A percentile compares a stretch with the other conserved stretches of the same genome.
phyloP scores from a whole-genome alignment of 169 alveolate genomes.

The Plasmodium billcollinsi region DNA sequence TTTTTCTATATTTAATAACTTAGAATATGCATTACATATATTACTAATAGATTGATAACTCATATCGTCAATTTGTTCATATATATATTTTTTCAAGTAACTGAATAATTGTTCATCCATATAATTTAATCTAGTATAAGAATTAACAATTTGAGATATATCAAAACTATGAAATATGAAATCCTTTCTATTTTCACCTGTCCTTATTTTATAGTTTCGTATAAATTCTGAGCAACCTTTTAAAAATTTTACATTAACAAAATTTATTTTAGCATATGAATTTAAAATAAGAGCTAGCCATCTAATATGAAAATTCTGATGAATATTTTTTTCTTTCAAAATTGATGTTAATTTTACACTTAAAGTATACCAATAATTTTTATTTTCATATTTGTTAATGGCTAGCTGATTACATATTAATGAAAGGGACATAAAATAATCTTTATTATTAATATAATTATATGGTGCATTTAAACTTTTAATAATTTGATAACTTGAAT shows the following conservation, averaged over 20 bases:
- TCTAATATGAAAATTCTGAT: constrained; percentile 16
- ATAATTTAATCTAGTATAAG: constrained; percentile 34
- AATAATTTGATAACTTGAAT: constrained; percentile 41
- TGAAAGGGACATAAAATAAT: constrained; percentile 58
- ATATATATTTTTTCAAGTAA: constrained; percentile 13
- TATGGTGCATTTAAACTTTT: constrained; percentile 21
- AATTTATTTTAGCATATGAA: constrained; percentile 39
- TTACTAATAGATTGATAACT: constrained; percentile 59
- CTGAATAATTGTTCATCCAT: constrained; percentile 18
- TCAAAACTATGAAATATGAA: constrained; percentile 25
- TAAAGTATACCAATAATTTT: constrained; percentile 23
- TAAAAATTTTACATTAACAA: constrained; percentile 16
- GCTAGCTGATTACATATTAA: constrained; percentile 67
- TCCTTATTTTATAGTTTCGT: neutral
- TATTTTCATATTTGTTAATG: constrained; percentile 18
- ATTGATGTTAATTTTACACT: constrained; percentile 16
- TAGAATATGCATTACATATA: constrained; percentile 57
- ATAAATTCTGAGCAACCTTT: constrained; percentile 11
- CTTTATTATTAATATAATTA: constrained; percentile 37
- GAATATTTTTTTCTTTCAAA: constrained; percentile 14
- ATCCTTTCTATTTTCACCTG: neutral
- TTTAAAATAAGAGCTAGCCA: constrained; percentile 56
- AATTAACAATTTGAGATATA: constrained; percentile 62
- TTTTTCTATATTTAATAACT: neutral
- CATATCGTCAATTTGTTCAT: constrained; percentile 25